phyloP scores from a whole-genome alignment of 1,284 basidiomycete species.

The Ustilago lituana region DNA sequence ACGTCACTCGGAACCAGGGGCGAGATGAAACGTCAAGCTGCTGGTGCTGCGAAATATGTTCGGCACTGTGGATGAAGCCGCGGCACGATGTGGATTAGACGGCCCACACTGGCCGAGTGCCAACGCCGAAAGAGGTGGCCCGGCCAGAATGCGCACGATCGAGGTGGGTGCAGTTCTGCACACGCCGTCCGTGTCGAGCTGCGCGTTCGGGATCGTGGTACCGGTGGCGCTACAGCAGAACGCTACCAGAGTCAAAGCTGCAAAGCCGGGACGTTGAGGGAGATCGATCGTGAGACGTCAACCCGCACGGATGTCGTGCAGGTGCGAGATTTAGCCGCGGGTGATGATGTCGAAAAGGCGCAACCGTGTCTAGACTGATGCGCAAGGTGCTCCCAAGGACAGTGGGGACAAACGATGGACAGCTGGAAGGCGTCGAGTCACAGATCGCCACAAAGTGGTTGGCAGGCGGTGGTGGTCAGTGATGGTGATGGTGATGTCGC shows the following conservation, averaged over 20 bases:
- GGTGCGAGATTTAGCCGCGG: conserved; percentile 1
- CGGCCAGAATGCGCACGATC: no score
- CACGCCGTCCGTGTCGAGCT: background rate
- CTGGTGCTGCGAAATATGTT: no score
- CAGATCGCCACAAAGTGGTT: background rate
- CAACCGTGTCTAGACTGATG: conserved; percentile 2
- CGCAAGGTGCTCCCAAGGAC: background rate
- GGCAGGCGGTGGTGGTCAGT: background rate
- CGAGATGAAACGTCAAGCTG: conserved; percentile 16
- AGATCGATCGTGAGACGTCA: no score
- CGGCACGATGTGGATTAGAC: conserved; percentile 5
- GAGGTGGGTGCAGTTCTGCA: background rate
- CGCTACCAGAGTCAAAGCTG: background rate
- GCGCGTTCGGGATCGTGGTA: background rate
- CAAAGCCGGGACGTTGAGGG: no score
- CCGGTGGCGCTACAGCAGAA: background rate
- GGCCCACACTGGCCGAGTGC: conserved; percentile 5
- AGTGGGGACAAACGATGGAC: background rate
- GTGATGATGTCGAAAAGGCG: background rate
- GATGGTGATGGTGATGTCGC: conserved; percentile 1
- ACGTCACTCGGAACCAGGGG: no score
- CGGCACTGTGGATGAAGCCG: background rate
- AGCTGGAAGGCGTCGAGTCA: background rate
- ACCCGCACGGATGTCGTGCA: conserved; percentile 6
- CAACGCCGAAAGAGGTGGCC: conserved; percentile 10